A percentile compares a stretch with the other conserved stretches of the same genome.
phyloP scores from a whole-genome alignment of 768 basidiomycete species.

The Strobilomyces echinocephalus region DNA sequence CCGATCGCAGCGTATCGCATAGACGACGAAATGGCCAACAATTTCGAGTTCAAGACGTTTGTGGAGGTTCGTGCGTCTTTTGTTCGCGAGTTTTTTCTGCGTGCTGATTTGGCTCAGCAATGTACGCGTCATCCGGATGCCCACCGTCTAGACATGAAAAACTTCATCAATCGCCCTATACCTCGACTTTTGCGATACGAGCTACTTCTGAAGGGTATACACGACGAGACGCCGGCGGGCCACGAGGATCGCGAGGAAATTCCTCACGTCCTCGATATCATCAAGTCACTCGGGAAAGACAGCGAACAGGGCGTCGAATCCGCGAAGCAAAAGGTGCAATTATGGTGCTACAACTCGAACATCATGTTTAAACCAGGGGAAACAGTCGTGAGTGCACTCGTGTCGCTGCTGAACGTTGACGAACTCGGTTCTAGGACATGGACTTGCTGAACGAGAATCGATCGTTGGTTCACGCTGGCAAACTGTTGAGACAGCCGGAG shows the following conservation, averaged over 20 bases:
- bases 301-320: slow-evolving; percentile 82
- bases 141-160: slow-evolving; percentile 85
- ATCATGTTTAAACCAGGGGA: slow-evolving; percentile 79
- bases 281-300: slow-evolving; percentile 81
- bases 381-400: slow-evolving; percentile 42
- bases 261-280: slow-evolving; percentile 80
- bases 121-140: slow-evolving; percentile 67
- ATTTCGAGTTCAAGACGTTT: slow-evolving; percentile 74
- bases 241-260: slow-evolving; percentile 83
- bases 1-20: slow-evolving; percentile 87
- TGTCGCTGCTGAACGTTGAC: neutral
- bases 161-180: slow-evolving; percentile 89
- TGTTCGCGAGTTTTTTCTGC: neutral
- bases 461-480: slow-evolving; percentile 78
- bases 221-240: slow-evolving; percentile 65
- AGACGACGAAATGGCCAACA: slow-evolving; percentile 82
- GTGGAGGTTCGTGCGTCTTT: slow-evolving; percentile 56
- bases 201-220: slow-evolving; percentile 73
- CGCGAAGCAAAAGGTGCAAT: slow-evolving; percentile 83
- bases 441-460: slow-evolving; percentile 82
- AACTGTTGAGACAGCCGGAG: slow-evolving; percentile 81
- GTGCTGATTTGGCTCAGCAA: slow-evolving; percentile 30
- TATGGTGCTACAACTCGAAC: slow-evolving; percentile 82
- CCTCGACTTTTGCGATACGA: slow-evolving; percentile 87
- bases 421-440: slow-evolving; percentile 54